Conservation (phyloP, 257 asterid species). For the Fraxinus excelsior region DNA sequence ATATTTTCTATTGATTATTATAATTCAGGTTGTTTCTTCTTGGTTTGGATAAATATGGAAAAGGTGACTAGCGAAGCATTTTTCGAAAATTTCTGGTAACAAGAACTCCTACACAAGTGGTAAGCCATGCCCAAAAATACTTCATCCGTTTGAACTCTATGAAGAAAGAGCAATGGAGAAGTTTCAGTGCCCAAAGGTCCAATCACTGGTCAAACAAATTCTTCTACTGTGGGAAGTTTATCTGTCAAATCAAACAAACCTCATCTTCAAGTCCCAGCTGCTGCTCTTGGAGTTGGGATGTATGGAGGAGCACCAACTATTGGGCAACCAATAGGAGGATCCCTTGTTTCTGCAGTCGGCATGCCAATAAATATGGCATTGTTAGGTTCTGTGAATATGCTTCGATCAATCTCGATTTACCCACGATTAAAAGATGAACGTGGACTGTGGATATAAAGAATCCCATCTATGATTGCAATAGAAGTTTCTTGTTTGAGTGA, state of each 20-base stretch:
- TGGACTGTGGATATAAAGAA: no score
- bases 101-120: slow-evolving; percentile 93
- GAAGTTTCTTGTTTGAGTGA: no score
- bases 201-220: slow-evolving; percentile 71
- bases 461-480: no score
- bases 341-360: slow-evolving; percentile 72
- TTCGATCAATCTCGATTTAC: no score
- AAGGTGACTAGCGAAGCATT: slow-evolving; percentile 96
- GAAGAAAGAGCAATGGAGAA: slow-evolving; percentile 79
- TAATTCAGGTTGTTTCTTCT: slow-evolving; percentile 74
- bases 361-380: no score
- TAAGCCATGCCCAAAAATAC: slow-evolving; percentile 94
- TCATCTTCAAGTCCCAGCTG: slow-evolving; percentile 33
- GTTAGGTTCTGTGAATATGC: slow-evolving; percentile 56
- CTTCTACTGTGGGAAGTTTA: slow-evolving; percentile 38
- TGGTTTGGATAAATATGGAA: slow-evolving; percentile 86
- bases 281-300: slow-evolving; percentile 47
- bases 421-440: no score
- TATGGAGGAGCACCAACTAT: slow-evolving; percentile 64
- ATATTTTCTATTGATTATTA: neutral
- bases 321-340: slow-evolving; percentile 77
- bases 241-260: slow-evolving; percentile 55
- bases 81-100: slow-evolving; percentile 84
- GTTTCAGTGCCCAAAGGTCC: slow-evolving; percentile 65
- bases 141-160: slow-evolving; percentile 84